These are phyloP conservation scores for Hanseniaspora nectarophila DNA, from an alignment of 805 yeast species.

Conservation along the genomic window DNA sequence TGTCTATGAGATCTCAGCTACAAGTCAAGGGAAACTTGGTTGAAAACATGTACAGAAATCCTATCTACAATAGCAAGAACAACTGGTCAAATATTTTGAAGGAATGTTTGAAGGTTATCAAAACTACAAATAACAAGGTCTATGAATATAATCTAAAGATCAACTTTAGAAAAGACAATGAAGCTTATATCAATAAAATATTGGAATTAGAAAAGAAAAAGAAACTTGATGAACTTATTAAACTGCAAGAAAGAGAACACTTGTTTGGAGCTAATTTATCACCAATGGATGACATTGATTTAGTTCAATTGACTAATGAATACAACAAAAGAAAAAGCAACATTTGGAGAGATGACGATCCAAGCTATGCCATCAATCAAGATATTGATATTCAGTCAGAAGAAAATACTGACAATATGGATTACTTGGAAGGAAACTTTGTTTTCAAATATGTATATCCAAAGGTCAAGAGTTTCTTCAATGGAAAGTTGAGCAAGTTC, in stretches of 20 bases:
- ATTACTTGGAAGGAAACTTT: slow-evolving; percentile 4
- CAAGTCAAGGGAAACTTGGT: slow-evolving; percentile 37
- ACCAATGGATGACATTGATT: slow-evolving; percentile 12
- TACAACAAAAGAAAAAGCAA: neutral
- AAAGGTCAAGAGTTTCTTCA: slow-evolving; percentile 15
- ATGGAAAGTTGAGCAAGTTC: slow-evolving; percentile 17
- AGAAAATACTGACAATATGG: neutral
- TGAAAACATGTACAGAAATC: slow-evolving; percentile 33
- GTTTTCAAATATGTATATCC: slow-evolving; percentile 6
- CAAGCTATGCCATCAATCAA: neutral
- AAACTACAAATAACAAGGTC: slow-evolving; percentile 35
- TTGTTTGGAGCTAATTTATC: slow-evolving; percentile 10
- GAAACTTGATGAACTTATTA: neutral
- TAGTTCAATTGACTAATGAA: slow-evolving; percentile 3
- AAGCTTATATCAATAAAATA: slow-evolving; percentile 13
- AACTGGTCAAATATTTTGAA: slow-evolving; percentile 50
- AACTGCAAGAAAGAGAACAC: slow-evolving; percentile 11
- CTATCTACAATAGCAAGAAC: slow-evolving; percentile 42
- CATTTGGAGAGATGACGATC: neutral
- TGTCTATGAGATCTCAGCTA: slow-evolving; percentile 38
- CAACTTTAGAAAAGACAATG: slow-evolving; percentile 10
- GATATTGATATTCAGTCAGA: neutral
- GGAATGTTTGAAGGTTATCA: slow-evolving; percentile 47
- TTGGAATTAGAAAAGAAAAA: neutral
- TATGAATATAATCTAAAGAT: slow-evolving; percentile 20